Conservation (phyloP, 129 eudicot genomes). For the Helichrysum umbraculigerum region DNA sequence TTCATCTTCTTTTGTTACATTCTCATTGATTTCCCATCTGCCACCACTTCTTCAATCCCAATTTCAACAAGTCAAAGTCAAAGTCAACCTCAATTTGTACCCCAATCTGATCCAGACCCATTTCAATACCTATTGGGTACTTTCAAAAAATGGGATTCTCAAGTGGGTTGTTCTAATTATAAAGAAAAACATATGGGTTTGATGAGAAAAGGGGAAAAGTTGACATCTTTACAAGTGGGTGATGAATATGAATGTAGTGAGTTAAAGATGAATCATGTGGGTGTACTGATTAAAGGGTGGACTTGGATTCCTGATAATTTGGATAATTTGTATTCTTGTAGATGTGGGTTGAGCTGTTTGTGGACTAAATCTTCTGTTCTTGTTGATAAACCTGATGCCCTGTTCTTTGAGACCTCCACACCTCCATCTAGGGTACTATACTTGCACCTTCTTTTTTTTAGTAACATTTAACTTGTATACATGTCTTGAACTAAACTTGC, state of each 20-base stretch:
- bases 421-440: constrained; percentile 73
- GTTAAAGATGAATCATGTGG: constrained; percentile 81
- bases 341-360: constrained; percentile 93
- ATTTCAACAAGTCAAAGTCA: constrained; percentile 22
- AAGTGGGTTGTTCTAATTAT: constrained; percentile 75
- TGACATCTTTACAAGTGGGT: constrained; percentile 52
- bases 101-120: constrained; percentile 52
- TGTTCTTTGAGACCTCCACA: constrained; percentile 85
- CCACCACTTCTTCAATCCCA: constrained; percentile 33
- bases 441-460: constrained; percentile 9
- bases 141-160: constrained; percentile 72
- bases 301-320: constrained; percentile 99
- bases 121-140: constrained; percentile 65
- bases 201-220: constrained; percentile 40
- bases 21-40: constrained; percentile 62
- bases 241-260: constrained; percentile 58
- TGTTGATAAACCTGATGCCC: constrained; percentile 94
- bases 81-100: constrained; percentile 43
- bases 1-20: constrained; percentile 57
- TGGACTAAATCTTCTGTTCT: constrained; percentile 94
- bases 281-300: constrained; percentile 95
- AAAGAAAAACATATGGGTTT: constrained; percentile 44
- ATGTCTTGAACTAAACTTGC: not conserved
- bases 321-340: constrained; percentile 87
- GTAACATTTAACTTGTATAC: not conserved